Evolutionary conservation across 2,329 filamentous ascomycete species (phyloP).

Genomic region (Neopestalotiopsis sp.): DNA sequence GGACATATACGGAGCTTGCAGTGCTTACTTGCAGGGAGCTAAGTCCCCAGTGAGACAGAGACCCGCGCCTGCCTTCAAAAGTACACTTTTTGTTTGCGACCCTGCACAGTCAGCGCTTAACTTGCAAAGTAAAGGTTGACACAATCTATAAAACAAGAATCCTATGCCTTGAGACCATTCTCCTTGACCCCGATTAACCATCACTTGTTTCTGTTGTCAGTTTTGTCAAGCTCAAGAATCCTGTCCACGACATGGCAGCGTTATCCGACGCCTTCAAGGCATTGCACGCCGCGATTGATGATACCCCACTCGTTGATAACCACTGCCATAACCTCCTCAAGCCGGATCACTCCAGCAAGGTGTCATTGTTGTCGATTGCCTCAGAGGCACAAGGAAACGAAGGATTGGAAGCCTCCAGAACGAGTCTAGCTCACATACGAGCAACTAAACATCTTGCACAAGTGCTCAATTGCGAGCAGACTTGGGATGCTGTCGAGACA

Average conservation of each 20-base stretch:
- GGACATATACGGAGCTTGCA: not conserved
- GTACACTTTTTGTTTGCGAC: not conserved
- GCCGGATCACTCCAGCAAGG: constrained; percentile 49
- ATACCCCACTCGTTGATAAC: constrained; percentile 73
- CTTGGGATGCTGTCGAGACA: constrained; percentile 61
- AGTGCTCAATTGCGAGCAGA: constrained; percentile 68
- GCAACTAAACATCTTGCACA: constrained; percentile 71
- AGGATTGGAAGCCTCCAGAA: constrained; percentile 66
- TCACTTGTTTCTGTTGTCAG: not conserved
- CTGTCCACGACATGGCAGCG: constrained; percentile 3
- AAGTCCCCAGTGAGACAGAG: not conserved
- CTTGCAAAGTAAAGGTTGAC: not conserved
- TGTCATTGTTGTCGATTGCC: constrained; percentile 64
- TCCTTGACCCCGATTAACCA: not conserved
- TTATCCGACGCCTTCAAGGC: constrained; percentile 21
- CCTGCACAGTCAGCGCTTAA: not conserved
- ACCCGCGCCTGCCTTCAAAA: not conserved
- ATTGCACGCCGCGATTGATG: constrained; percentile 47
- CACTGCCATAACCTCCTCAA: constrained; percentile 74
- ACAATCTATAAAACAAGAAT: not conserved
- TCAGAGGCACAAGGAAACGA: constrained; percentile 72
- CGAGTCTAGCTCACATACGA: constrained; percentile 72
- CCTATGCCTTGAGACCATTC: not conserved
- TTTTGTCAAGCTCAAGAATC: not conserved
- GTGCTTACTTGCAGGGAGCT: constrained; percentile 1